These are phyloP conservation scores for Elongisporangium anandrum DNA, from an alignment of 352 stramenopile species.

Conservation along the genomic window DNA sequence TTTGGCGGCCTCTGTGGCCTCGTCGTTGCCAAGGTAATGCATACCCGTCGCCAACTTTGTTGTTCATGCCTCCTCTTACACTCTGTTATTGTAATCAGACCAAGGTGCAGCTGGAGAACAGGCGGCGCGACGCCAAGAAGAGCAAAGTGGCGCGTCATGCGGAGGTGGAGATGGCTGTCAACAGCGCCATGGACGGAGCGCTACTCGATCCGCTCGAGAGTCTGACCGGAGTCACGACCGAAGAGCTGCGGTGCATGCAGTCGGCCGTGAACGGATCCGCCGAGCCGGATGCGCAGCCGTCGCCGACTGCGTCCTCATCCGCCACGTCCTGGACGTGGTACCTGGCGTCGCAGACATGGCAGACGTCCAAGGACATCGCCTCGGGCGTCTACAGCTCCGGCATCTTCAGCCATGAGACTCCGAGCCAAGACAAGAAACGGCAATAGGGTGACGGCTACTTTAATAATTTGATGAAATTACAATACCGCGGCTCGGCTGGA, in stretches of 20 bases:
- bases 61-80: background rate
- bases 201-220: slow-evolving; percentile 32
- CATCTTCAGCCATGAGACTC: slow-evolving; percentile 14
- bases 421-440: background rate
- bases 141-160: slow-evolving; percentile 27
- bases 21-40: slow-evolving; percentile 44
- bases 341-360: slow-evolving; percentile 38
- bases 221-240: slow-evolving; percentile 19
- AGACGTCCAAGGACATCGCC: slow-evolving; percentile 39
- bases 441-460: background rate
- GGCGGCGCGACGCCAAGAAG: slow-evolving; percentile 31
- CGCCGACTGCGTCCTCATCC: slow-evolving; percentile 9
- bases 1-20: slow-evolving; percentile 37
- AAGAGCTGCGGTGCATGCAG: slow-evolving; percentile 12
- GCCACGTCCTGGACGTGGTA: slow-evolving; percentile 28
- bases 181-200: slow-evolving; percentile 20
- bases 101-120: slow-evolving; percentile 49
- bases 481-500: background rate
- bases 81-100: slow-evolving; percentile 16
- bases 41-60: background rate
- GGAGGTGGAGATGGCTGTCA: slow-evolving; percentile 57
- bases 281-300: slow-evolving; percentile 1
- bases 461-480: background rate
- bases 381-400: slow-evolving; percentile 34
- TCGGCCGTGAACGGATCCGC: slow-evolving; percentile 2